phyloP scores from a whole-genome alignment of 345 rosid genomes.

The Camelina laxa region DNA sequence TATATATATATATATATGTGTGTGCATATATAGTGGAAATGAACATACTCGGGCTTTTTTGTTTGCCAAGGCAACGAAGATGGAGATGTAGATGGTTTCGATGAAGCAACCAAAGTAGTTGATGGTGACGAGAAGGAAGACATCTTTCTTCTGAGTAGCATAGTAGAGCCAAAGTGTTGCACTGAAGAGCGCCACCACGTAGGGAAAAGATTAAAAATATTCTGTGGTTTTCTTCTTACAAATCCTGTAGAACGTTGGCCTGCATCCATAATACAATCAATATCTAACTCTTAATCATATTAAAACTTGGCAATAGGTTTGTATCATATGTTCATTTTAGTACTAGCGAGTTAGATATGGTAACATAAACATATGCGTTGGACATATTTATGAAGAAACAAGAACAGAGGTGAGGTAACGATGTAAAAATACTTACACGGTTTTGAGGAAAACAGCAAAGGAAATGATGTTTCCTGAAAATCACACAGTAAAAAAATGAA shows the following conservation, averaged over 20 bases:
- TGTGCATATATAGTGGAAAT: too few species aligned
- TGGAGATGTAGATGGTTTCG: too few species aligned
- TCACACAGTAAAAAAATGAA: constrained; percentile 1
- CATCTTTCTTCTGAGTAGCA: constrained; percentile 61
- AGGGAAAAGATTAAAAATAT: constrained; percentile 74
- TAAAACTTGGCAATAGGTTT: neutral
- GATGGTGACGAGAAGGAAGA: constrained; percentile 67
- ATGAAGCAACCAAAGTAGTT: constrained; percentile 65
- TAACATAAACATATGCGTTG: neutral
- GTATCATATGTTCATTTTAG: too few species aligned
- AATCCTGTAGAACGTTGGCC: constrained; percentile 70
- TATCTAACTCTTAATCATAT: neutral
- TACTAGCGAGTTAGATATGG: neutral
- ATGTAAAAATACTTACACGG: constrained; percentile 60
- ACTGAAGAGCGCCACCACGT: constrained; percentile 65
- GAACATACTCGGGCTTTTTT: too few species aligned
- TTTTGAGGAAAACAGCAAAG: constrained; percentile 64
- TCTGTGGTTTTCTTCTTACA: constrained; percentile 77
- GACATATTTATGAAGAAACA: constrained; percentile 18
- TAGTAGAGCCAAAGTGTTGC: constrained; percentile 72
- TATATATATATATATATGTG: too few species aligned
- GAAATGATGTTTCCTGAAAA: constrained; percentile 69
- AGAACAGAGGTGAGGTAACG: constrained; percentile 18
- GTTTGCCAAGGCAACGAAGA: too few species aligned
- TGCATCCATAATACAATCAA: constrained; percentile 35